Conservation (phyloP, 805 yeast species). For the Saturnispora halmiae region DNA sequence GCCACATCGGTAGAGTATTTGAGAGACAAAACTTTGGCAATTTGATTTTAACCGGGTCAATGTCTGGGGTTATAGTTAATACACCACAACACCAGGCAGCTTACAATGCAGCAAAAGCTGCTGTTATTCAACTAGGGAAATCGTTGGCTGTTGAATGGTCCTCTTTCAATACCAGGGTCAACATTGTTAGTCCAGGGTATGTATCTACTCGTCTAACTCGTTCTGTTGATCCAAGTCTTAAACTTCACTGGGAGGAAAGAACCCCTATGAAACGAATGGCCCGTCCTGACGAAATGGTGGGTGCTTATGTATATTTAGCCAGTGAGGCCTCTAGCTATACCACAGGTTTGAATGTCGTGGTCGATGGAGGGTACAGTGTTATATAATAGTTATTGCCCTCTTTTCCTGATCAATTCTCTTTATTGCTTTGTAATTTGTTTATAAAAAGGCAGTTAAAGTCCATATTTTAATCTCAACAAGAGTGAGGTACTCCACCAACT, state of each 20-base stretch:
- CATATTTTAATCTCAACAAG: too few species aligned
- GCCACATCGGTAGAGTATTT: constrained; percentile 64
- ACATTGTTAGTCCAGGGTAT: constrained; percentile 81
- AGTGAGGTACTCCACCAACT: too few species aligned
- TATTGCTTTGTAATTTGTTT: not conserved
- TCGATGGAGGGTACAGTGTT: constrained; percentile 70
- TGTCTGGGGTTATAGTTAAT: constrained; percentile 83
- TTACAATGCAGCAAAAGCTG: constrained; percentile 84
- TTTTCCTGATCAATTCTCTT: not conserved
- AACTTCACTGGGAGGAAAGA: constrained; percentile 39
- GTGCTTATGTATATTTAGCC: constrained; percentile 73
- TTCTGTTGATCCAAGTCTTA: constrained; percentile 36
- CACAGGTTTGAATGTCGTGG: constrained; percentile 66
- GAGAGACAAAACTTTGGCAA: constrained; percentile 69
- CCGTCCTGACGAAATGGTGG: constrained; percentile 61
- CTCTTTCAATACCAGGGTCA: constrained; percentile 78
- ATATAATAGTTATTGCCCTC: constrained; percentile 27
- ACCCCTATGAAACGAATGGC: constrained; percentile 73
- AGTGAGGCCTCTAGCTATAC: constrained; percentile 74
- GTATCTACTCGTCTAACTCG: constrained; percentile 60
- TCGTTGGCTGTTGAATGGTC: constrained; percentile 86
- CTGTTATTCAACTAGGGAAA: constrained; percentile 61
- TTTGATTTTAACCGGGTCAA: constrained; percentile 76
- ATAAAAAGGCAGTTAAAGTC: too few species aligned
- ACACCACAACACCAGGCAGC: constrained; percentile 82